phyloP scores from a whole-genome alignment of 2,329 filamentous ascomycete genomes.

The Phialophora tarda region DNA sequence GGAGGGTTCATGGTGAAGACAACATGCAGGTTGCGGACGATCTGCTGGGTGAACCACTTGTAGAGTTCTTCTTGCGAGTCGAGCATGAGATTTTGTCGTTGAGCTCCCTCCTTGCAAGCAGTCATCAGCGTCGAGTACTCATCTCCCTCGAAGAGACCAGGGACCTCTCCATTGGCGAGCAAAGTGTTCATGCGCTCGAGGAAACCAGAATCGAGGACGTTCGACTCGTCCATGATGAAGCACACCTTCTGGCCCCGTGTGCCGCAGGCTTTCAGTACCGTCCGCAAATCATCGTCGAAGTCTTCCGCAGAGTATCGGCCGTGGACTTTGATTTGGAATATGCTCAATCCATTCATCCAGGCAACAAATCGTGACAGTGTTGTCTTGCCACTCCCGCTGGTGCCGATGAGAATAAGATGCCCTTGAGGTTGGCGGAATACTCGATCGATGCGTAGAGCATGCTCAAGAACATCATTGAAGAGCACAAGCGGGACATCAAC shows the following conservation, averaged over 20 bases:
- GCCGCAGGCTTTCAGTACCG: slow-evolving; percentile 88
- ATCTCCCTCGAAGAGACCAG: slow-evolving; percentile 98
- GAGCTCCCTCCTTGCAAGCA: slow-evolving; percentile 96
- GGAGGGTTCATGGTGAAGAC: slow-evolving; percentile 99
- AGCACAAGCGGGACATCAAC: slow-evolving; percentile 97
- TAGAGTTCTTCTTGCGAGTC: slow-evolving; percentile 99
- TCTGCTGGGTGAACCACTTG: slow-evolving; percentile 99
- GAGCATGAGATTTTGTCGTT: slow-evolving; percentile 89
- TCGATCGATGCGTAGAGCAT: slow-evolving; percentile 96
- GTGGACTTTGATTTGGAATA: slow-evolving; percentile 99
- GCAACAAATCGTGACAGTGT: slow-evolving; percentile 97
- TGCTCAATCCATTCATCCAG: slow-evolving; percentile 99
- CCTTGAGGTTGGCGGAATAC: slow-evolving; percentile 98
- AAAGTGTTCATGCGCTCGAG: slow-evolving; percentile 99
- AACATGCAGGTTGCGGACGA: slow-evolving; percentile 97
- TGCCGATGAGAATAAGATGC: slow-evolving; percentile 96
- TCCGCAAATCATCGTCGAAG: slow-evolving; percentile 96
- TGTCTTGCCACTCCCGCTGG: slow-evolving; percentile 98
- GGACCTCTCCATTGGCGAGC: slow-evolving; percentile 98
- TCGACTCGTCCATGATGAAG: slow-evolving; percentile 99
- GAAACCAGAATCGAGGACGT: slow-evolving; percentile 98
- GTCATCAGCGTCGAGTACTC: slow-evolving; percentile 99
- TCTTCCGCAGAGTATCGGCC: slow-evolving; percentile 98
- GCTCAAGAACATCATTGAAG: slow-evolving; percentile 99
- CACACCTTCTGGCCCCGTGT: slow-evolving; percentile 99